These are phyloP conservation scores for Xerocomus amazonicus DNA, from an alignment of 1,284 basidiomycete genomes.

Conservation along the genomic window DNA sequence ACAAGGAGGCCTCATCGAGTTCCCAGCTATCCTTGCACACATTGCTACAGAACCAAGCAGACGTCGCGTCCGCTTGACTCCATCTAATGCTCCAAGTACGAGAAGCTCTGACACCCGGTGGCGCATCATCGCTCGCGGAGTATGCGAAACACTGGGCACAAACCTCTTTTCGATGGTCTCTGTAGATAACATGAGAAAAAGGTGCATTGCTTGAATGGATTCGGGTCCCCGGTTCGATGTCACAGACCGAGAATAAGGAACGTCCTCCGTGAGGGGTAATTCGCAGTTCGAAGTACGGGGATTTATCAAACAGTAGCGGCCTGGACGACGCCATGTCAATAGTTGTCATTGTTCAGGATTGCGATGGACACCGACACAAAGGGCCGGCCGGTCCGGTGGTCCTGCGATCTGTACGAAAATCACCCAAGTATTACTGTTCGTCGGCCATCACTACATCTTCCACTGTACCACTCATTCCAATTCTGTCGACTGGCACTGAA, in stretches of 20 bases:
- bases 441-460: conserved; percentile 11
- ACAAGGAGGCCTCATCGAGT: conserved; percentile 31
- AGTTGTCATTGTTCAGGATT: background rate
- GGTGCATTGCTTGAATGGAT: conserved; percentile 43
- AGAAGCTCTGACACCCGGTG: conserved; percentile 13
- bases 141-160: conserved; percentile 63
- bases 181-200: conserved; percentile 48
- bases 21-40: conserved; percentile 46
- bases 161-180: conserved; percentile 58
- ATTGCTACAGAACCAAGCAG: conserved; percentile 54
- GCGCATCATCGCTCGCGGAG: conserved; percentile 41
- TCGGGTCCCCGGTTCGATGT: conserved; percentile 40
- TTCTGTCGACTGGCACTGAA: background rate
- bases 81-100: conserved; percentile 43
- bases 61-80: conserved; percentile 32
- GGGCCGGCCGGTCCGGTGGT: background rate
- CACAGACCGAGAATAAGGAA: conserved; percentile 44
- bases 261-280: conserved; percentile 49
- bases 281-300: conserved; percentile 17
- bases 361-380: background rate
- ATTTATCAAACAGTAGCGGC: background rate
- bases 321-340: conserved; percentile 11
- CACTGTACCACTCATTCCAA: background rate
- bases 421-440: background rate
- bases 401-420: too few relatives aligned